Conservation (phyloP, 495 filamentous ascomycete genomes). For the Umbilicaria muhlenbergii region DNA sequence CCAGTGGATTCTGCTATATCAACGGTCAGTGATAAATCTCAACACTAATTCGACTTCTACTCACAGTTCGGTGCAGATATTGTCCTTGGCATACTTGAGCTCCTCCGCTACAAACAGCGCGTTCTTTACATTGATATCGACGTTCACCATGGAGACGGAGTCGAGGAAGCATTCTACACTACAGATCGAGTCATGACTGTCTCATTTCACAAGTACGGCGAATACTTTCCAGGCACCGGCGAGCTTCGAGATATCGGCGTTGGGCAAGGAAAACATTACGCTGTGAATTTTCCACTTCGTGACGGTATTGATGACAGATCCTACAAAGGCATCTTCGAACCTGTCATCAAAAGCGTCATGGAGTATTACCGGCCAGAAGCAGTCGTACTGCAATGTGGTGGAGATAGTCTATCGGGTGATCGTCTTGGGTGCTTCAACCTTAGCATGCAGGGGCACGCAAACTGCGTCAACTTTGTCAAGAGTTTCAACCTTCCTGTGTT, state of each 20-base stretch:
- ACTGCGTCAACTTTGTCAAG: slow-evolving; percentile 93
- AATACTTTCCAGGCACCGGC: slow-evolving; percentile 96
- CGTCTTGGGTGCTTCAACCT: slow-evolving; percentile 95
- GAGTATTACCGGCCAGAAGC: slow-evolving; percentile 89
- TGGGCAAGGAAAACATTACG: slow-evolving; percentile 80
- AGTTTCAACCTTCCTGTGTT: slow-evolving; percentile 81
- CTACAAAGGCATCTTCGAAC: slow-evolving; percentile 93
- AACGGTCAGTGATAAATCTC: slow-evolving; percentile 47
- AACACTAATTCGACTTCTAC: not conserved
- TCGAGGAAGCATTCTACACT: slow-evolving; percentile 95
- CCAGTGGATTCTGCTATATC: slow-evolving; percentile 95
- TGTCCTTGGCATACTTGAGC: slow-evolving; percentile 86
- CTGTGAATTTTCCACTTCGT: slow-evolving; percentile 91
- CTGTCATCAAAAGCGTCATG: slow-evolving; percentile 86
- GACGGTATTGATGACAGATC: slow-evolving; percentile 88
- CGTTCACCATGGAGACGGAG: slow-evolving; percentile 95
- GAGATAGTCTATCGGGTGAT: slow-evolving; percentile 89
- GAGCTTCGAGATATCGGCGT: slow-evolving; percentile 93
- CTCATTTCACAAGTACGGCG: slow-evolving; percentile 97
- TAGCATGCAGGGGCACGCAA: slow-evolving; percentile 93
- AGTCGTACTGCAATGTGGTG: slow-evolving; percentile 92
- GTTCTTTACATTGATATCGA: slow-evolving; percentile 98
- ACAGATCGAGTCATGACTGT: slow-evolving; percentile 98
- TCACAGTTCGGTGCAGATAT: slow-evolving; percentile 47
- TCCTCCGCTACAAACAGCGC: slow-evolving; percentile 83